Evolutionary conservation across 1,284 basidiomycete species (phyloP).

Genomic region (Pulveroboletus sp.): DNA sequence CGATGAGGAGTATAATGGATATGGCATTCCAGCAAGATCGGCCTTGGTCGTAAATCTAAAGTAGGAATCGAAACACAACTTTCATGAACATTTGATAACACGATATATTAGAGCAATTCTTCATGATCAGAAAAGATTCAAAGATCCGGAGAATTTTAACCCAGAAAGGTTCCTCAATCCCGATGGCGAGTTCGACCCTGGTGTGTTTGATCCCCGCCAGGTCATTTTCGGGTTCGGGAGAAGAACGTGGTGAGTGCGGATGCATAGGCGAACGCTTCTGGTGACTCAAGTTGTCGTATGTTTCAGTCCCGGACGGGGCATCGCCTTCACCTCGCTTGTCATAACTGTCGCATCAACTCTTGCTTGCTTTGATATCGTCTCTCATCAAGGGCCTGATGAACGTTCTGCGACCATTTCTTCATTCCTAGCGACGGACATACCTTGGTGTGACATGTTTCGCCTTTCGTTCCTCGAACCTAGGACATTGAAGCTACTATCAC

Average conservation of each 20-base stretch:
- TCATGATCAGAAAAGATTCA: conserved; percentile 2
- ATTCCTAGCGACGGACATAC: conserved; percentile 5
- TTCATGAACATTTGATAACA: background rate
- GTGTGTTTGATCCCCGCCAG: conserved; percentile 10
- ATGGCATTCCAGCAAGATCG: conserved; percentile 6
- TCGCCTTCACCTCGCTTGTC: conserved; percentile 1
- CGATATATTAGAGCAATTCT: background rate
- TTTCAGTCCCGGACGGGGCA: conserved; percentile 2
- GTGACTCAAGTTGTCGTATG: background rate
- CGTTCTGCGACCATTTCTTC: background rate
- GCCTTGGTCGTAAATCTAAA: conserved; percentile 8
- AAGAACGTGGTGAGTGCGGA: conserved; percentile 1
- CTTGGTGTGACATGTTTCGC: background rate
- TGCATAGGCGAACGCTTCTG: background rate
- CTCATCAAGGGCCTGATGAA: background rate
- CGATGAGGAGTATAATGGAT: conserved; percentile 9
- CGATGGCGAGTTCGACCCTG: conserved; percentile 3
- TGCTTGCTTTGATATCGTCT: background rate
- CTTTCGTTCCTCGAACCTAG: background rate
- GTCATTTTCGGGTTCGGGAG: conserved; percentile 10
- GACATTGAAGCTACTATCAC: background rate
- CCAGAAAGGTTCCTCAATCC: conserved; percentile 5
- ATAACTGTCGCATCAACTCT: conserved; percentile 1
- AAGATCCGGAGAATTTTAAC: conserved; percentile 1
- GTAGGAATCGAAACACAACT: background rate